Base-by-base conservation (phyloP, 768 basidiomycete species). In the Lentinus tigrinus region DNA sequence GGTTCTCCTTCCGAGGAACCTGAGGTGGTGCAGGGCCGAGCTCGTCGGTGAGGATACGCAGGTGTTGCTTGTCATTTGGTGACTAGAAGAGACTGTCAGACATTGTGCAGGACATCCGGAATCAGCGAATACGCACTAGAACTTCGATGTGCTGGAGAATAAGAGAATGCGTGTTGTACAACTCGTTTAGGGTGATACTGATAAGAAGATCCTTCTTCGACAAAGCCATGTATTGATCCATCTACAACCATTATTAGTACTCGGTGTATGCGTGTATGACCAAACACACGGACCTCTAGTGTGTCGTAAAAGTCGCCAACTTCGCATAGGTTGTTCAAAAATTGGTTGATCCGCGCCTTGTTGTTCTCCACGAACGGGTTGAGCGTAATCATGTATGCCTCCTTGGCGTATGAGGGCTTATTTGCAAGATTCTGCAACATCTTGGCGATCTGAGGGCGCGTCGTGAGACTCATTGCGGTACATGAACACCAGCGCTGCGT, bases 201-300 rank as follows among this genome's bases (percentile, higher is more conserved):
- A 99, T 98, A 80, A 90, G 87, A 58, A 98, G 80, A 71, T 98
- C 97, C 75, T 98, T 98, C 83, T 99, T 99, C 58, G 95, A 98
- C 56, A 99, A 78, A 9, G 97, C 97, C 95, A 99, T 98, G 73
- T 99, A 99, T 79, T 98, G 97, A 75, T 99, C 97, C 89, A 98
- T 96, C 96, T 97, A 64, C 3, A 26, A n/a, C 57, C 7, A 54
- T 10, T 1, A 14, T n/a, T 4, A 47, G n/a, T 21, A 23, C 47
- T 19, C 17, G 13, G 37, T 23, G 11, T 19, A 38, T 37, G 24
- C 43, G 27, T 5, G 9, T 2, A 8, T 26, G 27, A 26, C 11
- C 16, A n/a, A 14, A n/a, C 23, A 8, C 8, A 43, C 81, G 46
- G 60, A 93, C 95, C 88, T 99, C 97, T 39, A 99, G 81, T 11